Conservation (phyloP, 805 yeast genomes). For the Yamadazyma paraphyllophila region DNA sequence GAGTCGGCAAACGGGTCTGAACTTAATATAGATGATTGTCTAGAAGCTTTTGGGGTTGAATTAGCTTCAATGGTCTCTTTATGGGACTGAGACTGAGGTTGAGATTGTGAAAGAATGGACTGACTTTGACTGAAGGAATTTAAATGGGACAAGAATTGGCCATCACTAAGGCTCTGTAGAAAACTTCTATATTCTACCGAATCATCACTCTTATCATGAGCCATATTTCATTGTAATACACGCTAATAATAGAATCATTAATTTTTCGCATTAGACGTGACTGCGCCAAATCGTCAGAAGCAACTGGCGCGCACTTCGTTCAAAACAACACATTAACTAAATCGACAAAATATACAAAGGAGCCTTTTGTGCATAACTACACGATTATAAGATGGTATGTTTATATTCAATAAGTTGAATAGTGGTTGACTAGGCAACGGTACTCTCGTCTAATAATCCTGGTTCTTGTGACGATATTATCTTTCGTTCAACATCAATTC, state of each 20-base stretch:
- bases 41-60: slow-evolving; percentile 1
- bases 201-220: neutral
- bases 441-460: neutral
- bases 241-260: neutral
- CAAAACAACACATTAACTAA: slow-evolving; percentile 1
- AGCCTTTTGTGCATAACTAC: neutral
- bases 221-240: neutral
- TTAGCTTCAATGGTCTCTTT: neutral
- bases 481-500: neutral
- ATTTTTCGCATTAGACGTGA: slow-evolving; percentile 2
- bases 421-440: neutral
- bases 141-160: slow-evolving; percentile 19
- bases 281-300: slow-evolving; percentile 5
- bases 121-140: slow-evolving; percentile 16
- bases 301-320: slow-evolving; percentile 3
- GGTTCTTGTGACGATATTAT: too few relatives aligned
- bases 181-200: slow-evolving; percentile 11
- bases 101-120: neutral
- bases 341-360: slow-evolving; percentile 4
- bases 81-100: neutral
- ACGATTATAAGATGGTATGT: slow-evolving; percentile 2
- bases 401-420: neutral
- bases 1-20: slow-evolving; percentile 16
- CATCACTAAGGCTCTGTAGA: slow-evolving; percentile 20
- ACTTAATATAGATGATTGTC: neutral